These are phyloP conservation scores for Lactifluus piperatus DNA, from an alignment of 768 basidiomycete genomes.

Conservation along the genomic window DNA sequence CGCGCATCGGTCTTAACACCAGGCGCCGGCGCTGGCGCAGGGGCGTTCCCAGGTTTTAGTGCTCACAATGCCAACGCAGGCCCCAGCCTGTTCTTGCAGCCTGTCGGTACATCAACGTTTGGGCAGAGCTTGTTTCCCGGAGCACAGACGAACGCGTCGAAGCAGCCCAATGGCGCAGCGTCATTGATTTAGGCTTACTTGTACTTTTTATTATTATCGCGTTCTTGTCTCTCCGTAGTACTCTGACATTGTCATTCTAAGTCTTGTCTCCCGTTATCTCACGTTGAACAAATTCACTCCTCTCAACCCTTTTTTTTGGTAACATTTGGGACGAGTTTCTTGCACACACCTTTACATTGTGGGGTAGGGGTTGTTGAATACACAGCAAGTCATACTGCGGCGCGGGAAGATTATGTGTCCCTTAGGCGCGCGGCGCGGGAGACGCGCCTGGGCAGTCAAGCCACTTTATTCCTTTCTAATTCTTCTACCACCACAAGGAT, in stretches of 20 bases:
- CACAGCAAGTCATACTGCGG: background rate
- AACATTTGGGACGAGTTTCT: background rate
- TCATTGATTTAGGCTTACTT: conserved; percentile 40
- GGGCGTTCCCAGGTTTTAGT: conserved; percentile 23
- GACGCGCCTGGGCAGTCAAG: background rate
- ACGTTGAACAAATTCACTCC: background rate
- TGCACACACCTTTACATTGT: background rate
- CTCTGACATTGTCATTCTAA: background rate
- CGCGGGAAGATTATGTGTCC: background rate
- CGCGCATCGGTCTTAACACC: conserved; percentile 31
- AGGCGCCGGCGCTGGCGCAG: conserved; percentile 1
- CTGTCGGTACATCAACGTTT: conserved; percentile 19
- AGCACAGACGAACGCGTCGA: conserved; percentile 20
- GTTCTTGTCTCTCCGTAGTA: background rate
- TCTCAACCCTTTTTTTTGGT: background rate
- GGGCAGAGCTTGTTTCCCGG: conserved; percentile 18
- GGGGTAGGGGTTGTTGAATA: background rate
- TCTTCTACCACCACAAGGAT: background rate
- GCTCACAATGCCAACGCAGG: conserved; percentile 2
- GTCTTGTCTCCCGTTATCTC: background rate
- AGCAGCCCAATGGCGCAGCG: conserved; percentile 32
- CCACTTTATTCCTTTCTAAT: too few species aligned
- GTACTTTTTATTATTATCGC: background rate
- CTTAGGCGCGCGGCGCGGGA: background rate
- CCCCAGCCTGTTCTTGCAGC: conserved; percentile 17